Evolutionary conservation across 805 yeast genomes (phyloP).

Genomic region (Saccharomycopsis sp.): DNA sequence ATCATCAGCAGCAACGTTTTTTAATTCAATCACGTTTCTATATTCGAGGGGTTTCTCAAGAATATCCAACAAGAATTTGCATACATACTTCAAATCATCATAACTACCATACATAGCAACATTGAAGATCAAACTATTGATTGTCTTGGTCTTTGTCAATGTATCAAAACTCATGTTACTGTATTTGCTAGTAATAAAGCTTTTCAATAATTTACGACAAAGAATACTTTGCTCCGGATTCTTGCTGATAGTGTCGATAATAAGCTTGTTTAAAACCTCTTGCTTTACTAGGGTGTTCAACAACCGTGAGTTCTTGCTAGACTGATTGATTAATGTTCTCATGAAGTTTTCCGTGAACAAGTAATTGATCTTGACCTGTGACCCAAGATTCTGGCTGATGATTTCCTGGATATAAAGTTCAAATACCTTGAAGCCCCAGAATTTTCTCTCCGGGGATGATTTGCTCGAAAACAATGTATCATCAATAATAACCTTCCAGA

Average conservation of each 20-base stretch:
- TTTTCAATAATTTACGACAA: conserved; percentile 29
- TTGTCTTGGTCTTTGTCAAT: conserved; percentile 65
- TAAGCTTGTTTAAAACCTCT: conserved; percentile 34
- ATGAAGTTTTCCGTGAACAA: conserved; percentile 59
- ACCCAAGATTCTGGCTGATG: not conserved
- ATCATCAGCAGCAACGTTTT: conserved; percentile 6
- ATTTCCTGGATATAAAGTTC: conserved; percentile 27
- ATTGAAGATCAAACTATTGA: conserved; percentile 36
- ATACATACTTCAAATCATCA: conserved; percentile 20
- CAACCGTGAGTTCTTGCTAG: conserved; percentile 56
- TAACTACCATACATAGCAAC: conserved; percentile 17
- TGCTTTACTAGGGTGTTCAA: conserved; percentile 61
- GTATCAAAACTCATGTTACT: conserved; percentile 71
- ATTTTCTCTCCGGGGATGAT: conserved; percentile 81
- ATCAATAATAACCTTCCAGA: conserved; percentile 77
- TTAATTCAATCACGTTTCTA: conserved; percentile 25
- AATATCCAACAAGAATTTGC: conserved; percentile 21
- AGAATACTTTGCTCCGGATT: conserved; percentile 30
- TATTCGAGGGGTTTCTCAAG: conserved; percentile 22
- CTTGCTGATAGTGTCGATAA: conserved; percentile 25
- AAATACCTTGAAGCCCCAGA: conserved; percentile 76
- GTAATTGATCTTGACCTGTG: conserved; percentile 5
- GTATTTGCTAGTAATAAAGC: conserved; percentile 36
- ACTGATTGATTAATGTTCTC: conserved; percentile 71
- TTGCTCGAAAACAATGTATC: conserved; percentile 70